These are phyloP conservation scores for Primulina huaijiensis DNA, from an alignment of 257 asterid species.

Conservation along the genomic window DNA sequence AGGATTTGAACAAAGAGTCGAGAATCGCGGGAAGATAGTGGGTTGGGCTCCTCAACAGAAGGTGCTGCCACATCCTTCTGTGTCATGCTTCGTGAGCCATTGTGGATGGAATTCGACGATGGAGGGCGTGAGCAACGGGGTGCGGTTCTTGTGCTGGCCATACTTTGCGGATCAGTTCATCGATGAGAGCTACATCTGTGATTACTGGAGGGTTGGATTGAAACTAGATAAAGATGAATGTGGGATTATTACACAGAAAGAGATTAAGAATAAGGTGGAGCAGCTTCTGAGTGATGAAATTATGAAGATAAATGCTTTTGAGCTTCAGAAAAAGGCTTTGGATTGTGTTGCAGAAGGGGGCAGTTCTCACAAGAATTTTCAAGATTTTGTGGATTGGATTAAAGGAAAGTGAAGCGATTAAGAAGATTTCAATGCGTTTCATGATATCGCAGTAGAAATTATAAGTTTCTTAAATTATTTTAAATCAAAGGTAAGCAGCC, in stretches of 20 bases:
- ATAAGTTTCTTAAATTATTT: too few species aligned
- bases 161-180: conserved; percentile 22
- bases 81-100: conserved; percentile 19
- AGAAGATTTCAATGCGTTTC: neutral
- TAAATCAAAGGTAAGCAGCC: too few species aligned
- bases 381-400: conserved; percentile 11
- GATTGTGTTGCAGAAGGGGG: conserved; percentile 14
- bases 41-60: conserved; percentile 24
- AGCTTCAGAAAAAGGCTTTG: conserved; percentile 13
- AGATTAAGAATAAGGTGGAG: conserved; percentile 13
- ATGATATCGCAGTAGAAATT: too few species aligned
- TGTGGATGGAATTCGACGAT: conserved; percentile 28
- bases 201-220: conserved; percentile 21
- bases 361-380: conserved; percentile 17
- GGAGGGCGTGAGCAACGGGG: conserved; percentile 17
- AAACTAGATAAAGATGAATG: conserved; percentile 12
- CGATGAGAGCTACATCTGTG: conserved; percentile 10
- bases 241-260: conserved; percentile 2
- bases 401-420: neutral
- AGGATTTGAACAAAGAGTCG: conserved; percentile 4
- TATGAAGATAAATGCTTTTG: conserved; percentile 7
- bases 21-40: conserved; percentile 14
- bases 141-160: conserved; percentile 24
- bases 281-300: neutral
- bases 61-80: conserved; percentile 13